These are phyloP conservation scores for Clarireedia monteithiana DNA, from an alignment of 2,329 filamentous ascomycete species.

Conservation along the genomic window DNA sequence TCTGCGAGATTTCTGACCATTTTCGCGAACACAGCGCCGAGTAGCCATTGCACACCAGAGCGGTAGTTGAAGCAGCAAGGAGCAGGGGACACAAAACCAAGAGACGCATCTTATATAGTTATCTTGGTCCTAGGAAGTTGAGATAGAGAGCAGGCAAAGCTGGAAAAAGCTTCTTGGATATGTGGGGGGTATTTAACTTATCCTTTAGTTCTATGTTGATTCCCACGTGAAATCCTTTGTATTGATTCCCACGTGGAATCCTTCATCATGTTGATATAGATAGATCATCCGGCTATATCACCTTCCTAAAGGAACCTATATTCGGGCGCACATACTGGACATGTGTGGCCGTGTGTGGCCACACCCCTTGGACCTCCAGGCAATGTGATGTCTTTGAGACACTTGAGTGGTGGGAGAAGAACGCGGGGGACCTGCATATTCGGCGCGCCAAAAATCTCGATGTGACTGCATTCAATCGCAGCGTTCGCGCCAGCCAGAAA, in stretches of 20 bases:
- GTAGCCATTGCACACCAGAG: constrained; percentile 55
- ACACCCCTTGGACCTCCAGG: not conserved
- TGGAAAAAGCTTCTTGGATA: not conserved
- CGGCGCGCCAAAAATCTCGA: too few relatives aligned
- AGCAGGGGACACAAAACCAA: not conserved
- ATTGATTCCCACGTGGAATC: too few relatives aligned
- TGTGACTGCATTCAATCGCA: too few relatives aligned
- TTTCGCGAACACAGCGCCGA: constrained; percentile 60
- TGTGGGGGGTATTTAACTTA: too few relatives aligned
- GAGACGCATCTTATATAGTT: not conserved
- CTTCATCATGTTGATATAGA: too few relatives aligned
- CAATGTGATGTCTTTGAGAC: not conserved
- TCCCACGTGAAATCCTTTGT: too few relatives aligned
- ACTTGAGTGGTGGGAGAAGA: not conserved
- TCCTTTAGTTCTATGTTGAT: too few relatives aligned
- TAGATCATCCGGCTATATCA: too few relatives aligned
- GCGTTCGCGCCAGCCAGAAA: too few relatives aligned
- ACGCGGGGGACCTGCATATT: too few relatives aligned
- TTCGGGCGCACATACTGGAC: too few relatives aligned
- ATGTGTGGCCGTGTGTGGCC: not conserved
- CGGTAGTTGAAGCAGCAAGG: not conserved
- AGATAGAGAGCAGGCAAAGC: not conserved
- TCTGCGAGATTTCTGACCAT: constrained; percentile 71
- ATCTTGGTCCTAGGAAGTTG: not conserved
- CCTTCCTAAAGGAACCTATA: too few relatives aligned